Conservation (phyloP, 306 rosid genomes). For the Lagenaria siceraria region DNA sequence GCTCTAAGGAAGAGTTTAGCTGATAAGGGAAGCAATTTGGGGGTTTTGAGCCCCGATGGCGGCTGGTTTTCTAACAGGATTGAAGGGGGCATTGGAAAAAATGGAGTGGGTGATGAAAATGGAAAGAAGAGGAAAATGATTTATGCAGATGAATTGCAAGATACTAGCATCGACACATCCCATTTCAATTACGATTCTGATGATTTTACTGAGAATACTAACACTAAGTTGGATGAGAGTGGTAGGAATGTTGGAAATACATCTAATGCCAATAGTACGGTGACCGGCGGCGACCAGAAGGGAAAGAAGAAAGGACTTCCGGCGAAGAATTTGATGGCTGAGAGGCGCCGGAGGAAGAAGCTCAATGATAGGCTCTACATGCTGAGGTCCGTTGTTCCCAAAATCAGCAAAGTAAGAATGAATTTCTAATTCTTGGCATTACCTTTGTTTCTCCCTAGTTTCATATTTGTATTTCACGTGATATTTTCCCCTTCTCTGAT, state of each 20-base stretch:
- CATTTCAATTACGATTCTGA: slow-evolving; percentile 79
- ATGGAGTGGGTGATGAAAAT: background rate
- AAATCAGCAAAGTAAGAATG: slow-evolving; percentile 86
- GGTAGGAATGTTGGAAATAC: slow-evolving; percentile 33
- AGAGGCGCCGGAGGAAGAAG: slow-evolving; percentile 95
- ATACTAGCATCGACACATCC: slow-evolving; percentile 43
- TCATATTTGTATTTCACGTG: background rate
- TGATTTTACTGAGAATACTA: slow-evolving; percentile 32
- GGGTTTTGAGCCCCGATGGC: slow-evolving; percentile 19
- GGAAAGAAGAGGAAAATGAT: slow-evolving; percentile 10
- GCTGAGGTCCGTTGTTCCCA: slow-evolving; percentile 97
- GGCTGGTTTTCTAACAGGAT: background rate
- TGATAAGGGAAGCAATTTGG: slow-evolving; percentile 28
- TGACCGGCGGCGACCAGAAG: slow-evolving; percentile 52
- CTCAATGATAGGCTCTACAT: slow-evolving; percentile 93
- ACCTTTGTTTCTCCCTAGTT: background rate
- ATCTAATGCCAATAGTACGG: slow-evolving; percentile 38
- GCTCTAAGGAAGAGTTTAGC: slow-evolving; percentile 26
- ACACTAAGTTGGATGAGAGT: slow-evolving; percentile 26
- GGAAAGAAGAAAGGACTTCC: slow-evolving; percentile 95
- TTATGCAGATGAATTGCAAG: slow-evolving; percentile 39
- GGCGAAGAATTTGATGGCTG: slow-evolving; percentile 96
- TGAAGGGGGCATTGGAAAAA: background rate
- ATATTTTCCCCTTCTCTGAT: background rate
- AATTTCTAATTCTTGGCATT: background rate